These are phyloP conservation scores for Phytophthora hibernalis DNA, from an alignment of 352 stramenopile genomes.

Conservation along the genomic window DNA sequence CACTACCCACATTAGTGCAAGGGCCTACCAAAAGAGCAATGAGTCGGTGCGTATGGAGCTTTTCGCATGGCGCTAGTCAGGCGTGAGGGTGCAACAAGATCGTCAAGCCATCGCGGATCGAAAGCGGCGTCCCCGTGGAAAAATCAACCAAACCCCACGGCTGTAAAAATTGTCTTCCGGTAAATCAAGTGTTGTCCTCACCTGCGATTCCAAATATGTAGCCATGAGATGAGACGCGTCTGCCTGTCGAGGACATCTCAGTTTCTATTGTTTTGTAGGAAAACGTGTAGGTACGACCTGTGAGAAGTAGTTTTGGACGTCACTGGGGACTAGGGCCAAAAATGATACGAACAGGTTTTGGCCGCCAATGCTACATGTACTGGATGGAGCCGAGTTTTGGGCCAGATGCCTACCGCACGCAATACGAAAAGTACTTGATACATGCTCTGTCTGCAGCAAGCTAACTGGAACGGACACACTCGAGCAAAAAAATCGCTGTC, in stretches of 20 bases:
- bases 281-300: constrained; percentile 12
- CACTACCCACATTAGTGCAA: constrained; percentile 34
- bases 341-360: constrained; percentile 38
- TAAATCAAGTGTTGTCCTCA: constrained; percentile 37
- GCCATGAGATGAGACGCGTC: constrained; percentile 31
- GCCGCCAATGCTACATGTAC: constrained; percentile 18
- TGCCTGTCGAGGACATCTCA: background rate
- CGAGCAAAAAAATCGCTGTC: background rate
- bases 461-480: constrained; percentile 16
- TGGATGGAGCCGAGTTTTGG: constrained; percentile 25
- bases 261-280: background rate
- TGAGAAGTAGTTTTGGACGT: constrained; percentile 5
- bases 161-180: constrained; percentile 28
- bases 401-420: constrained; percentile 25
- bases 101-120: constrained; percentile 19
- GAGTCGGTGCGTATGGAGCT: constrained; percentile 28
- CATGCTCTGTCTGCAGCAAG: constrained; percentile 27
- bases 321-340: constrained; percentile 5
- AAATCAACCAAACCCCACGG: constrained; percentile 36
- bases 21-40: constrained; percentile 43
- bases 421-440: constrained; percentile 27
- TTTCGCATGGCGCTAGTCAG: constrained; percentile 25
- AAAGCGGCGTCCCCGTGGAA: constrained; percentile 30
- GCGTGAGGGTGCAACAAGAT: constrained; percentile 28
- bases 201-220: constrained; percentile 28